These are phyloP conservation scores for Fusarium sp. DNA, from an alignment of 2,329 filamentous ascomycete species.

Conservation along the genomic window DNA sequence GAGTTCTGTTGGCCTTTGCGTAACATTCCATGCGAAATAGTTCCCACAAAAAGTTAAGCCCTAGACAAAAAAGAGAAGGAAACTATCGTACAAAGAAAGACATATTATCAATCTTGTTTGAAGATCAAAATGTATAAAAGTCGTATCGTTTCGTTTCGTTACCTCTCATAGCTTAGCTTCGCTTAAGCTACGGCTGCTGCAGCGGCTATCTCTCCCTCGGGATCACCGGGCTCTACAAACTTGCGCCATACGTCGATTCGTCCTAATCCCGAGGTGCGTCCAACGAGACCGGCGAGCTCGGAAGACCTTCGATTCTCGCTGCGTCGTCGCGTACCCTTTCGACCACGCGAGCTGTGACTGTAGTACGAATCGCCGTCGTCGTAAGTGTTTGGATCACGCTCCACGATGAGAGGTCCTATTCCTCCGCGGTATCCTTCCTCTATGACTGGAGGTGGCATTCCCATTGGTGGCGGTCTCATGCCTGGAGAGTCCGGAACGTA, in stretches of 20 bases:
- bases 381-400: constrained; percentile 48
- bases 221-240: constrained; percentile 60
- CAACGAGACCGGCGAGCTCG: constrained; percentile 62
- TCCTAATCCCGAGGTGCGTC: constrained; percentile 59
- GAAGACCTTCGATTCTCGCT: constrained; percentile 55
- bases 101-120: constrained; percentile 22
- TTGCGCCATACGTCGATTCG: constrained; percentile 63
- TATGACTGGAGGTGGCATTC: constrained; percentile 48
- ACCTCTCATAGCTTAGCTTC: constrained; percentile 15
- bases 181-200: constrained; percentile 6
- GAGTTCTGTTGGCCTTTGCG: constrained; percentile 39
- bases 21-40: constrained; percentile 21
- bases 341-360: constrained; percentile 47
- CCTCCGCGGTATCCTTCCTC: constrained; percentile 36
- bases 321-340: constrained; percentile 44
- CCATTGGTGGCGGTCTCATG: constrained; percentile 51
- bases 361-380: constrained; percentile 50
- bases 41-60: constrained; percentile 3
- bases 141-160: neutral
- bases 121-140: constrained; percentile 10
- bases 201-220: constrained; percentile 50
- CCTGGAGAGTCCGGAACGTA: constrained; percentile 39
- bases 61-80: constrained; percentile 8
- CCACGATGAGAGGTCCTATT: constrained; percentile 39
- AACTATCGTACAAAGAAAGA: constrained; percentile 15